Conservation (phyloP, 2,329 filamentous ascomycete species). For the Alternaria brassicicola region DNA sequence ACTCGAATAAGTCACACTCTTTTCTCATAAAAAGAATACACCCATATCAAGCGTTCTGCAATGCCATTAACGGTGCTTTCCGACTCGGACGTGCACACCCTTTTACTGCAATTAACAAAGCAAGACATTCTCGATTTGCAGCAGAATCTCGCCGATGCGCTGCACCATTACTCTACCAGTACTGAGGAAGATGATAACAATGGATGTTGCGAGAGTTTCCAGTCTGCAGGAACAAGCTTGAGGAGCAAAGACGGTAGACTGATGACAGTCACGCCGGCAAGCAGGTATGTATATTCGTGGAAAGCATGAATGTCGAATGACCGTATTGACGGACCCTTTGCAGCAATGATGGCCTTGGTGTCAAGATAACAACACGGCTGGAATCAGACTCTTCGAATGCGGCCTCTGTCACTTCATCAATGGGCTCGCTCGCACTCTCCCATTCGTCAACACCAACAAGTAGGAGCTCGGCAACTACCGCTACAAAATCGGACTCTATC, state of each 20-base stretch:
- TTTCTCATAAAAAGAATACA: fast-evolving
- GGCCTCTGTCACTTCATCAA: conserved; percentile 43
- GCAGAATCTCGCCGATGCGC: conserved; percentile 62
- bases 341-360: conserved; percentile 63
- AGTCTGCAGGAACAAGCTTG: conserved; percentile 66
- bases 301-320: neutral
- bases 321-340: neutral
- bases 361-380: conserved; percentile 68
- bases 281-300: conserved; percentile 24
- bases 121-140: conserved; percentile 65
- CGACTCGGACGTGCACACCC: conserved; percentile 60
- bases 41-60: neutral
- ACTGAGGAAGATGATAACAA: conserved; percentile 61
- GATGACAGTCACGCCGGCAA: conserved; percentile 72
- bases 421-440: conserved; percentile 40
- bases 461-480: conserved; percentile 28
- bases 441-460: conserved; percentile 27
- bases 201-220: conserved; percentile 64
- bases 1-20: neutral
- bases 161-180: conserved; percentile 69
- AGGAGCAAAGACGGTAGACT: conserved; percentile 66
- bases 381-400: conserved; percentile 29
- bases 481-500: conserved; percentile 12
- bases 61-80: conserved; percentile 68
- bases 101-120: conserved; percentile 62